Evolutionary conservation across 345 rosid genomes (phyloP).

Genomic region (Eucalyptus pauciflora): DNA sequence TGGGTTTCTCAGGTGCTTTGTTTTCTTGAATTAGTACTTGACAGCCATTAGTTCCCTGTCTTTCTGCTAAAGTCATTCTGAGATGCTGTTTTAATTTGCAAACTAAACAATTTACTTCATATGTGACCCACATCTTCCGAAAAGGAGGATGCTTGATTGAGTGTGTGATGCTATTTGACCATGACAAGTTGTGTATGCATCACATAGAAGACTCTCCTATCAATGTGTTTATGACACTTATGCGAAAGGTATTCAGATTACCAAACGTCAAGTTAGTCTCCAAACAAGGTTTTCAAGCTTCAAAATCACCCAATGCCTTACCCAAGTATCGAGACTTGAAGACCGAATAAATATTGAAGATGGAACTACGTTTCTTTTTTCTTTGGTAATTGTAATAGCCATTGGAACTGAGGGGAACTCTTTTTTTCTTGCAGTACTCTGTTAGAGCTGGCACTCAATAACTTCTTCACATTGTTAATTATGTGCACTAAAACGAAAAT

Average conservation of each 20-base stretch:
- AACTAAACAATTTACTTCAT: background rate
- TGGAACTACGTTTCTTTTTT: background rate
- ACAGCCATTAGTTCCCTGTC: background rate
- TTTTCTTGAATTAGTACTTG: background rate
- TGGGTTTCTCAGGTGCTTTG: rapidly evolving
- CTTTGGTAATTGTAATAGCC: background rate
- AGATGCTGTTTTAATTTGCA: background rate
- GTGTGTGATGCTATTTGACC: background rate
- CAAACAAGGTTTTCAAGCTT: background rate
- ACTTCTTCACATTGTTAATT: background rate
- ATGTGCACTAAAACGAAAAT: background rate
- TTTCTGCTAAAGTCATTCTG: background rate
- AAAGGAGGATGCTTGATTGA: background rate
- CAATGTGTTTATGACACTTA: background rate
- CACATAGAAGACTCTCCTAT: background rate
- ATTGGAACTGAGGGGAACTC: background rate
- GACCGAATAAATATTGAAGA: background rate
- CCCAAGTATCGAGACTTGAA: background rate
- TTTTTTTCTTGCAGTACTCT: background rate
- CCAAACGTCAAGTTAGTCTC: background rate
- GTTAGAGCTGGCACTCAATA: background rate
- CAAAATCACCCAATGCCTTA: background rate
- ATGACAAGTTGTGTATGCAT: background rate
- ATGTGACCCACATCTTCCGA: background rate
- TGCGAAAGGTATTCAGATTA: rapidly evolving